These are phyloP conservation scores for Zarea fungicola DNA, from an alignment of 2,329 filamentous ascomycete genomes.

Conservation along the genomic window DNA sequence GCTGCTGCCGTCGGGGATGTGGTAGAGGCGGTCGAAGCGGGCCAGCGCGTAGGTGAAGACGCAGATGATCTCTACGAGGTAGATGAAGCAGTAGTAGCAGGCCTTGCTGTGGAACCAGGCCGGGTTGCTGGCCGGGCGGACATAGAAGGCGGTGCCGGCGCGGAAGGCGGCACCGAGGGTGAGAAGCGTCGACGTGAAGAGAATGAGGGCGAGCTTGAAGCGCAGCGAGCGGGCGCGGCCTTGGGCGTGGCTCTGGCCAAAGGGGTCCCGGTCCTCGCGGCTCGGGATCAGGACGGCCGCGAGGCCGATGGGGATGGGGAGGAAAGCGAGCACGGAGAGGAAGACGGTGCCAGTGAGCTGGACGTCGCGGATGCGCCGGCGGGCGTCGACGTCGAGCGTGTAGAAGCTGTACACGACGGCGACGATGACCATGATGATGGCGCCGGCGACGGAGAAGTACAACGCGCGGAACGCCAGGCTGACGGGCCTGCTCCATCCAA, in stretches of 20 bases:
- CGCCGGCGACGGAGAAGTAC: constrained; percentile 51
- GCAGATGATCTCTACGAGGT: constrained; percentile 65
- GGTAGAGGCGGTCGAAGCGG: constrained; percentile 71
- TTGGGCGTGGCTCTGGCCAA: constrained; percentile 53
- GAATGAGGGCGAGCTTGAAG: constrained; percentile 61
- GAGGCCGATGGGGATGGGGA: constrained; percentile 53
- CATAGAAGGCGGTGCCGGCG: constrained; percentile 51
- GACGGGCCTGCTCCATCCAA: constrained; percentile 62
- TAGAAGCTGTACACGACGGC: constrained; percentile 61
- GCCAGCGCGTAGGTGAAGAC: constrained; percentile 60
- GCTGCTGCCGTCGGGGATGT: constrained; percentile 65
- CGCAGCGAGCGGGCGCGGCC: constrained; percentile 58
- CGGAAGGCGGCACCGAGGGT: constrained; percentile 67
- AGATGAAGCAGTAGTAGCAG: constrained; percentile 78
- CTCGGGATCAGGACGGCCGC: constrained; percentile 34
- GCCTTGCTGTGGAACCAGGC: constrained; percentile 68
- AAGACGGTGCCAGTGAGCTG: constrained; percentile 63
- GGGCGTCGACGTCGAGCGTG: constrained; percentile 50
- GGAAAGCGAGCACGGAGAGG: constrained; percentile 59
- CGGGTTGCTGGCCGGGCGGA: constrained; percentile 45
- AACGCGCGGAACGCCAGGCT: constrained; percentile 50
- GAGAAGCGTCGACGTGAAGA: constrained; percentile 54
- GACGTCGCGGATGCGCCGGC: constrained; percentile 52
- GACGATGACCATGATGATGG: constrained; percentile 62
- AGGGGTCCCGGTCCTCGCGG: constrained; percentile 40